Evolutionary conservation across 352 stramenopile genomes (phyloP), one percentile per base, ranked within the genome.

Genomic region (Peronospora destructor): DNA sequence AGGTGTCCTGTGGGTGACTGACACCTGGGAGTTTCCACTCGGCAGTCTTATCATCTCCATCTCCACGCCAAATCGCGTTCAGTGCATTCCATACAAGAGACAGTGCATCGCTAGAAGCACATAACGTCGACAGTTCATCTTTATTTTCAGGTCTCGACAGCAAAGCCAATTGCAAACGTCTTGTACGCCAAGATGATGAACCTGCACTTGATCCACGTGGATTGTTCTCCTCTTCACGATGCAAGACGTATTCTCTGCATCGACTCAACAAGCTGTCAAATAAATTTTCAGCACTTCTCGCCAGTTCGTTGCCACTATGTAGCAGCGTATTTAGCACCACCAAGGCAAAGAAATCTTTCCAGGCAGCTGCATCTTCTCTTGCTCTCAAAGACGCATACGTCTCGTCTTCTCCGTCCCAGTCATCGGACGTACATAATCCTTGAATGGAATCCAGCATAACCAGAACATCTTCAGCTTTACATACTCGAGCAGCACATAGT

Each of bases 341-440:
- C 2, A 68, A 68, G 1, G 73, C 72, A 45, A 88, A 77, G 30
- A 84, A 89, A 49, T 92, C 82, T 44, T 92, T 89, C 68, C 78
- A 87, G 10, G 82, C 78, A 0, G 66, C 66, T 0, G 64, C 59
- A 45, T 87, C 51, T 49, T 91, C 76, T 3, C 62, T 57, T 2
- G 51, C 53, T 14, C 72, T 53, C 12, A 84, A 48, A 8, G 65
- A 67, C 8, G 45, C 38, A 13, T 65, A 44, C 2, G 73, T 68
- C 32, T 85, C 76, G 4, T 64, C 61, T 6, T 85, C 76, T 11
- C 21, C 56, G 35, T 61, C 71, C 34, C 82, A 83, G 44, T 87
- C 71, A 13, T 85, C 74, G 0, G 74, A 61, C 16, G 68, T 85
- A 43, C 81, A 91, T 17, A 79, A 59, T 8, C 64, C 49, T 49